Percentiles rank a stretch among this genome's conserved stretches.
Conservation (phyloP, 1,284 basidiomycete species). For the Tylopilus sp. region DNA sequence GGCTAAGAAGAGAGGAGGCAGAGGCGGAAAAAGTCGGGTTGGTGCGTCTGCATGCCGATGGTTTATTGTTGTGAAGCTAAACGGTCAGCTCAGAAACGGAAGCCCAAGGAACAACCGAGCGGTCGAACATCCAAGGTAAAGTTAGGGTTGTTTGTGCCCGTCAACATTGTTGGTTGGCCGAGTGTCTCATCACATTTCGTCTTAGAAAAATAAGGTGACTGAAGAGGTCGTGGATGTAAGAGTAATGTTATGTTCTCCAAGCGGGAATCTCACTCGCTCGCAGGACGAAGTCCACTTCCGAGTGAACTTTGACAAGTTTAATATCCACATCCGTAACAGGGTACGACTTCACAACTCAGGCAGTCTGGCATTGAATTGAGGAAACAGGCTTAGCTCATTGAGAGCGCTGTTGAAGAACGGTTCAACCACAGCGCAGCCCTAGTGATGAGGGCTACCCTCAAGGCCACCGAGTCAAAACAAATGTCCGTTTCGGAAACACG, state of each 20-base stretch:
- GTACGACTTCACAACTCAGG: conserved; percentile 52
- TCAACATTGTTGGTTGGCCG: conserved; percentile 4
- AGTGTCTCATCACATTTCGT: background rate
- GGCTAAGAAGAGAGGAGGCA: conserved; percentile 75
- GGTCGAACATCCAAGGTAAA: conserved; percentile 66
- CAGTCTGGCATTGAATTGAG: conserved; percentile 17
- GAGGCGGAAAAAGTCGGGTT: conserved; percentile 78
- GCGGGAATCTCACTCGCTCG: conserved; percentile 10
- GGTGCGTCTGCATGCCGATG: conserved; percentile 54
- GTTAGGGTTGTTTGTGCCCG: conserved; percentile 36
- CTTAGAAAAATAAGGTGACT: conserved; percentile 62
- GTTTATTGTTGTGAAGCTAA: conserved; percentile 11
- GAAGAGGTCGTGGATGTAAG: conserved; percentile 78
- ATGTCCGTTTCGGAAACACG: conserved; percentile 67
- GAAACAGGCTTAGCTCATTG: conserved; percentile 69
- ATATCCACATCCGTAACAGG: conserved; percentile 89
- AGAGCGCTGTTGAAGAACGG: conserved; percentile 78
- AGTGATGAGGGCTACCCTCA: conserved; percentile 79
- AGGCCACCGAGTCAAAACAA: conserved; percentile 75
- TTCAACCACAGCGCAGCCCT: conserved; percentile 81
- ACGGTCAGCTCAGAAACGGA: conserved; percentile 64
- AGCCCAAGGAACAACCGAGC: conserved; percentile 60
- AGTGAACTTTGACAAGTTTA: conserved; percentile 91
- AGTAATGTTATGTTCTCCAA: conserved; percentile 14
- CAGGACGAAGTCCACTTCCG: conserved; percentile 84